Percentiles rank a stretch among this genome's conserved stretches.
Conservation (phyloP, 2,329 filamentous ascomycete genomes). For the Colletotrichum falcatum region DNA sequence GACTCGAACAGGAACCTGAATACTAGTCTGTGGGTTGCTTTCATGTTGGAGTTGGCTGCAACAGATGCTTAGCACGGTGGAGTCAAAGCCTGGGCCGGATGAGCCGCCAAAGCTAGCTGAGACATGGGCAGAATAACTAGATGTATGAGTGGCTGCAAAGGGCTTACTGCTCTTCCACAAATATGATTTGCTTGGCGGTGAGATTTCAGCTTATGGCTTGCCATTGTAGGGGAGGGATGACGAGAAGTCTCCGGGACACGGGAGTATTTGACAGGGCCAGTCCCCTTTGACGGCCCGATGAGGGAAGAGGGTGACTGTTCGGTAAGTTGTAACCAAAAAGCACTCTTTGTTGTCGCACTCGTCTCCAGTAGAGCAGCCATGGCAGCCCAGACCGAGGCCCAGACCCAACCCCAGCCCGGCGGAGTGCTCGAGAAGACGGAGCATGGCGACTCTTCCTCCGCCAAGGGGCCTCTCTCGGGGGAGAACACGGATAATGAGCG, state of each 20-base stretch:
- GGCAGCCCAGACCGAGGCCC: background rate
- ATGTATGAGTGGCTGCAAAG: background rate
- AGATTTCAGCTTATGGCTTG: conserved; percentile 12
- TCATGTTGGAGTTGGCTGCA: background rate
- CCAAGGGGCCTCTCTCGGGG: conserved; percentile 9
- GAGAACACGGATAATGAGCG: conserved; percentile 30
- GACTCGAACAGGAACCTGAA: background rate
- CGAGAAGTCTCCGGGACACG: background rate
- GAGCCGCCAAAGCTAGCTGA: background rate
- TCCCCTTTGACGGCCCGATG: background rate
- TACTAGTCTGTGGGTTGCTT: background rate
- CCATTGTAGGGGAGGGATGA: background rate
- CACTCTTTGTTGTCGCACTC: background rate
- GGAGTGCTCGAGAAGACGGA: conserved; percentile 17
- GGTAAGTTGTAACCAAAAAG: background rate
- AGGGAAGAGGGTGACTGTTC: background rate
- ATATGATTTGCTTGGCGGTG: background rate
- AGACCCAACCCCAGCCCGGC: background rate
- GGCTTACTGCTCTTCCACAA: background rate
- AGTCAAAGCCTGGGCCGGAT: background rate
- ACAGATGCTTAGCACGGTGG: background rate
- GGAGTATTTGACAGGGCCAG: conserved; percentile 1
- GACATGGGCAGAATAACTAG: background rate
- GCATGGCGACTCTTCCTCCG: conserved; percentile 13
- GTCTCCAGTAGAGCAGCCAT: background rate